phyloP scores from a whole-genome alignment of 73 alveolate species.

The Halteria grandinella region DNA sequence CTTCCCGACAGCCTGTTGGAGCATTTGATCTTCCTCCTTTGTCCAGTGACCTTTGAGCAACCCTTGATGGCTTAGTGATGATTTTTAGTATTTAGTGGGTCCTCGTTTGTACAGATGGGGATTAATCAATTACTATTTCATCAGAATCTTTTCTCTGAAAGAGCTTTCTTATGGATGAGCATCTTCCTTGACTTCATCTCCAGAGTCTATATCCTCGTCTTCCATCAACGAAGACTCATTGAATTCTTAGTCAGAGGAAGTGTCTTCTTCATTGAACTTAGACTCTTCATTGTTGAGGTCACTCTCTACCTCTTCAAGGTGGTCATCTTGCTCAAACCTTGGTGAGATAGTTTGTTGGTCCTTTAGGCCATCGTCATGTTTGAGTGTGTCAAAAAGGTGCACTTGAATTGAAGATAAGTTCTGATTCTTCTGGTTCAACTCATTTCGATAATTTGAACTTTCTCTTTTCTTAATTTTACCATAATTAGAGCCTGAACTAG shows the following conservation, averaged over 20 bases:
- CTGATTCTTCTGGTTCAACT: too few relatives aligned
- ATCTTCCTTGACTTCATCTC: too few relatives aligned
- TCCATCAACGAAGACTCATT: too few relatives aligned
- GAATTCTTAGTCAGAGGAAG: too few relatives aligned
- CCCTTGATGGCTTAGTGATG: constrained; percentile 28
- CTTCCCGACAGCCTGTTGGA: constrained; percentile 61
- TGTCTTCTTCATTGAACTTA: background rate
- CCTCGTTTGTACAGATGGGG: constrained; percentile 45
- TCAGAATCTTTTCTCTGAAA: background rate
- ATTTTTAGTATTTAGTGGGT: constrained; percentile 19
- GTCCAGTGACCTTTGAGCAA: constrained; percentile 72
- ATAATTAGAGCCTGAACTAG: too few relatives aligned
- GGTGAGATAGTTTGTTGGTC: background rate
- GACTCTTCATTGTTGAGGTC: background rate
- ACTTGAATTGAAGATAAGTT: too few relatives aligned
- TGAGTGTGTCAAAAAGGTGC: too few relatives aligned
- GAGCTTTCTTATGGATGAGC: too few relatives aligned
- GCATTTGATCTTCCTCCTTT: constrained; percentile 72
- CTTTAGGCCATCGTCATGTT: too few relatives aligned
- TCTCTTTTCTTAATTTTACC: too few relatives aligned
- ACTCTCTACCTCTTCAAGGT: background rate
- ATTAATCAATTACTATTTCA: constrained; percentile 6
- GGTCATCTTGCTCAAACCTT: background rate
- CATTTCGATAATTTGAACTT: too few relatives aligned
- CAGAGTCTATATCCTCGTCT: background rate